Evolutionary conservation across 2,329 filamentous ascomycete species (phyloP).

Genomic region (Exserohilum rostratum): DNA sequence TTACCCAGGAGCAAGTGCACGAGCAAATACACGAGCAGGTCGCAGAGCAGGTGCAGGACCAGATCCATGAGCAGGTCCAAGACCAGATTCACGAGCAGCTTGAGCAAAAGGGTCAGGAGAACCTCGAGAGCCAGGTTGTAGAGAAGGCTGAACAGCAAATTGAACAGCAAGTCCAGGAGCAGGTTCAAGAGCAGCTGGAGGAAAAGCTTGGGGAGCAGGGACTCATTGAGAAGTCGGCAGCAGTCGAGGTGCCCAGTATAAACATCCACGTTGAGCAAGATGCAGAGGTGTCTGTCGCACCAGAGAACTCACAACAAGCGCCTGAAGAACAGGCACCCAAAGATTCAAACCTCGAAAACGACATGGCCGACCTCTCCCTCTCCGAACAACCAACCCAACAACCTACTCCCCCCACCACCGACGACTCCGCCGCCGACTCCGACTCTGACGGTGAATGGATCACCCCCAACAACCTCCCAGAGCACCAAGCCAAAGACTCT

Average conservation of each 20-base stretch:
- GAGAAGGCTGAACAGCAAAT: conserved; percentile 13
- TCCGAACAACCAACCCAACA: conserved; percentile 28
- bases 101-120: conserved; percentile 1
- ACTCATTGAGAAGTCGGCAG: conserved; percentile 4
- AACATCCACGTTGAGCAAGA: conserved; percentile 12
- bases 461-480: conserved; percentile 88
- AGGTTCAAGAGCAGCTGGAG: conserved; percentile 11
- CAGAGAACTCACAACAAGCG: background rate
- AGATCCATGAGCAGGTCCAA: conserved; percentile 9
- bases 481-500: conserved; percentile 73
- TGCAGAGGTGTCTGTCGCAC: background rate
- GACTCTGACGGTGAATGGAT: conserved; percentile 74
- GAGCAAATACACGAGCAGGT: conserved; percentile 16
- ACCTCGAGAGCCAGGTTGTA: conserved; percentile 1
- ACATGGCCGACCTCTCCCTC: conserved; percentile 31
- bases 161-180: conserved; percentile 13
- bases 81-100: conserved; percentile 19
- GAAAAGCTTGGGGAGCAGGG: conserved; percentile 6
- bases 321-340: background rate
- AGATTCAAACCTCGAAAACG: conserved; percentile 17
- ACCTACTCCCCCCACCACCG: conserved; percentile 24
- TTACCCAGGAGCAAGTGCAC: conserved; percentile 18
- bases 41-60: conserved; percentile 11
- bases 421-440: conserved; percentile 19
- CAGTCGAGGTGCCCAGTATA: conserved; percentile 1